Base-by-base conservation (phyloP, 2,329 filamentous ascomycete genomes). In the Mycosphaerella sp. region DNA sequence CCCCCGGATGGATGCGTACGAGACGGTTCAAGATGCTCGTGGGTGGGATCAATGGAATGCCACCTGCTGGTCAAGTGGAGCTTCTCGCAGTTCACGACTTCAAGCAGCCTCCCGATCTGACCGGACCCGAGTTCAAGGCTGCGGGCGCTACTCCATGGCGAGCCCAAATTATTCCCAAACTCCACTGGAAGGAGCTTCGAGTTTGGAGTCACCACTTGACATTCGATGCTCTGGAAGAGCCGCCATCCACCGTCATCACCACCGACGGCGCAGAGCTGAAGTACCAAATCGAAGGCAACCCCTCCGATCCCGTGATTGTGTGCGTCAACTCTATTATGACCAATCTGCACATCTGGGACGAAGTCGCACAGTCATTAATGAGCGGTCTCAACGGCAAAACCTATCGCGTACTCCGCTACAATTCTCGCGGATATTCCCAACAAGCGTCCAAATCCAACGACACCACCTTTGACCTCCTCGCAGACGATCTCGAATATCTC, bases 281-380 rank as follows among this genome's bases (percentile, higher is more conserved):
- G 0, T 95, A 89, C 72, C 80, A 83, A 11, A 78, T 95, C 1
- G 87, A 93, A 69, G 89, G 89, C 51, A 77, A 83, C 32, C 80
- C 83, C 0, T 67, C 79, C 17, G 86, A 88, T 0, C 89, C 89
- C 0, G 79, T 86, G 0, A 76, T 95, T 9, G 83, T 89, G 17
- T 85, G 91, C 61, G 79, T 79, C 71, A 95, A 95, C 75, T 91
- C 86, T 1, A 84, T 95, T 47, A 80, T 95, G 6, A 88, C 87
- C 2, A 83, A 85, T 45, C 78, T 85, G 59, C 77, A 80, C 67
- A 93, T 95, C 80, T 95, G 89, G 89, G 86, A 93, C 63, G 76
- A 77, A 1, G 81, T 95, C 55, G 73, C 93, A 0, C 72, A 74
- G 1, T 72, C 80, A n/a, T 78, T 93, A 60, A 68, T 77, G 41